Conservation (phyloP, 768 basidiomycete genomes). For the Cyathus striatus region DNA sequence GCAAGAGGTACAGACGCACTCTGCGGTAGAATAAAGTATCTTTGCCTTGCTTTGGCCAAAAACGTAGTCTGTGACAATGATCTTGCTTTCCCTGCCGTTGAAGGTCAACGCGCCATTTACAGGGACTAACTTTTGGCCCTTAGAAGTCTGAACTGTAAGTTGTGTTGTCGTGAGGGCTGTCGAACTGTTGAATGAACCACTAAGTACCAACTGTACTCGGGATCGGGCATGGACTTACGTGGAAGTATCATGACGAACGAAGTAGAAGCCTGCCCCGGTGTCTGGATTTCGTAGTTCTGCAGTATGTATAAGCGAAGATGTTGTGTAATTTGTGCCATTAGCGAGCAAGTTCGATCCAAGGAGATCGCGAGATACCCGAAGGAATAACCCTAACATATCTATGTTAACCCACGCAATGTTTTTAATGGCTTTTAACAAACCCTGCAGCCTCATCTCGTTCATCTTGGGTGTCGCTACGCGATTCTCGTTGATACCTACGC, state of each 20-base stretch:
- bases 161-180: slow-evolving; percentile 37
- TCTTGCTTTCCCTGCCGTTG: slow-evolving; percentile 45
- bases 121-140: slow-evolving; percentile 32
- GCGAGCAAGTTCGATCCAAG: slow-evolving; percentile 36
- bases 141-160: slow-evolving; percentile 37
- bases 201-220: background rate
- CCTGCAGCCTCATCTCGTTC: slow-evolving; percentile 52
- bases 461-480: slow-evolving; percentile 42
- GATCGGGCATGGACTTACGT: slow-evolving; percentile 19
- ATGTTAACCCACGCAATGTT: background rate
- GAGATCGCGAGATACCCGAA: slow-evolving; percentile 46
- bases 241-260: slow-evolving; percentile 40
- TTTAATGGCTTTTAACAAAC: slow-evolving; percentile 12
- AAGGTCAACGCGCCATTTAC: slow-evolving; percentile 31
- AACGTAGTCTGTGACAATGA: slow-evolving; percentile 41
- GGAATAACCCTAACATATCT: slow-evolving; percentile 35
- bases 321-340: slow-evolving; percentile 47
- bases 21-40: slow-evolving; percentile 42
- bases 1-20: too few species aligned
- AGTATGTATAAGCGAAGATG: slow-evolving; percentile 35
- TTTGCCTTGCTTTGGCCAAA: slow-evolving; percentile 29
- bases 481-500: slow-evolving; percentile 45
- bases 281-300: slow-evolving; percentile 41
- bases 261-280: slow-evolving; percentile 42
- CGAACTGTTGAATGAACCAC: too few species aligned